Conservation (phyloP, 129 eudicot species). For the Smallanthus sonchifolius region DNA sequence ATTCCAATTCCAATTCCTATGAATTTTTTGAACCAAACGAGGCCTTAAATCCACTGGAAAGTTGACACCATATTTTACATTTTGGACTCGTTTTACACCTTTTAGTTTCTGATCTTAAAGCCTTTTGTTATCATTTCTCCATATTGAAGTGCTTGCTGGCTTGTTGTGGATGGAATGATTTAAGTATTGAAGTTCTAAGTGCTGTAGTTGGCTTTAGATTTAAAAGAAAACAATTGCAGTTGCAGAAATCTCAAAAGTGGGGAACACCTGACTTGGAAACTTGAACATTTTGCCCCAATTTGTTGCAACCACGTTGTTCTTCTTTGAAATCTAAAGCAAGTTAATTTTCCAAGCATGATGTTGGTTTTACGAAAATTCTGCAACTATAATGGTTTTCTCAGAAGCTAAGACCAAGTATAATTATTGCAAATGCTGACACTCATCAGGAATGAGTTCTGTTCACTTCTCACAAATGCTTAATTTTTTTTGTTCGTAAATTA, state of each 20-base stretch:
- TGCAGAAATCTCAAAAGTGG: no score
- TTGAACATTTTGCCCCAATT: neutral
- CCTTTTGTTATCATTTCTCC: neutral
- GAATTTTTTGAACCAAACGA: no score
- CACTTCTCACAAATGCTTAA: neutral
- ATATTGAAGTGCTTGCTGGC: conserved; percentile 6
- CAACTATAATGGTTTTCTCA: neutral
- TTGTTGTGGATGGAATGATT: neutral
- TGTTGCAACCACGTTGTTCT: conserved; percentile 9
- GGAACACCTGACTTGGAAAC: neutral
- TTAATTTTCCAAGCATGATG: neutral
- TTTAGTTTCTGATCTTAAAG: neutral
- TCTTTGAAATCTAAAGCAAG: neutral
- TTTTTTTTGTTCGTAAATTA: neutral
- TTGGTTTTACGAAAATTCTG: neutral
- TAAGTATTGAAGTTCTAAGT: neutral
- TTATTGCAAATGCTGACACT: conserved; percentile 1
- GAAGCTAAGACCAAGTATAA: neutral
- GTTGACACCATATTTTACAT: neutral
- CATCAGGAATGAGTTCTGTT: neutral
- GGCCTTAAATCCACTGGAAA: no score
- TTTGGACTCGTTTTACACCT: neutral
- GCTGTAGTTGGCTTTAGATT: conserved; percentile 3
- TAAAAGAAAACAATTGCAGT: neutral
- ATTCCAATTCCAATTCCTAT: no score